Evolutionary conservation across 306 rosid species (phyloP).

Genomic region (Coriaria nepalensis): DNA sequence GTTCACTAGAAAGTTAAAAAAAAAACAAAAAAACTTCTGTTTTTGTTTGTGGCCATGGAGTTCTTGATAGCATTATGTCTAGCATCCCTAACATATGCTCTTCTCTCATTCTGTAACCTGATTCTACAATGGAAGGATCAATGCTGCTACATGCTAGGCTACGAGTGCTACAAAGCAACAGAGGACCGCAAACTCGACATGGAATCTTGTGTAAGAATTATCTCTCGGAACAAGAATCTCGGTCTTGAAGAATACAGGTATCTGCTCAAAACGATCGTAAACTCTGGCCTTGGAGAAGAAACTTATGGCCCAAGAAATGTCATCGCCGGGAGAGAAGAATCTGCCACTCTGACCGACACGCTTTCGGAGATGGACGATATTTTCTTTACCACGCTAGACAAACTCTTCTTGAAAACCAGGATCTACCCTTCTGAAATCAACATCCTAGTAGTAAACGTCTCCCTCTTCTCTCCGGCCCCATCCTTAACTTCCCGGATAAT

Average conservation of each 20-base stretch:
- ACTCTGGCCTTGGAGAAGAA: constrained; percentile 66
- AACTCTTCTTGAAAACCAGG: constrained; percentile 30
- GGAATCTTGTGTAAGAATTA: constrained; percentile 29
- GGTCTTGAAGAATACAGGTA: constrained; percentile 51
- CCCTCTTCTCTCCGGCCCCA: constrained; percentile 59
- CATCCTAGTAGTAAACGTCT: constrained; percentile 72
- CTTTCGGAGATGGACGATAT: constrained; percentile 54
- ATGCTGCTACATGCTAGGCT: constrained; percentile 56
- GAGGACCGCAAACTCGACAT: constrained; percentile 43
- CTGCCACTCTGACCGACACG: constrained; percentile 26
- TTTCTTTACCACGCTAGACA: constrained; percentile 56
- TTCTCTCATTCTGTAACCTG: constrained; percentile 19
- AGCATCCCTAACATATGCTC: constrained; percentile 18
- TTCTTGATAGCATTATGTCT: constrained; percentile 15
- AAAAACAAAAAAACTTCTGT: no score
- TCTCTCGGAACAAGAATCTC: constrained; percentile 40
- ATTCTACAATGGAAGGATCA: constrained; percentile 33
- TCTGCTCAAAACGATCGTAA: constrained; percentile 50
- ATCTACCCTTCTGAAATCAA: constrained; percentile 52
- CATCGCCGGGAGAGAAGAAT: constrained; percentile 35
- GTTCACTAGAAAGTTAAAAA: no score
- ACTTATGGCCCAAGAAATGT: constrained; percentile 61
- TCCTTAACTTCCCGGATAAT: constrained; percentile 55
- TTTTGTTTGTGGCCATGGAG: constrained; percentile 26
- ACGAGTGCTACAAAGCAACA: constrained; percentile 53